A percentile compares a stretch with the other conserved stretches of the same genome.
These are phyloP conservation scores for Arthroderma sp. DNA, from an alignment of 2,329 filamentous ascomycete genomes.

Conservation along the genomic window DNA sequence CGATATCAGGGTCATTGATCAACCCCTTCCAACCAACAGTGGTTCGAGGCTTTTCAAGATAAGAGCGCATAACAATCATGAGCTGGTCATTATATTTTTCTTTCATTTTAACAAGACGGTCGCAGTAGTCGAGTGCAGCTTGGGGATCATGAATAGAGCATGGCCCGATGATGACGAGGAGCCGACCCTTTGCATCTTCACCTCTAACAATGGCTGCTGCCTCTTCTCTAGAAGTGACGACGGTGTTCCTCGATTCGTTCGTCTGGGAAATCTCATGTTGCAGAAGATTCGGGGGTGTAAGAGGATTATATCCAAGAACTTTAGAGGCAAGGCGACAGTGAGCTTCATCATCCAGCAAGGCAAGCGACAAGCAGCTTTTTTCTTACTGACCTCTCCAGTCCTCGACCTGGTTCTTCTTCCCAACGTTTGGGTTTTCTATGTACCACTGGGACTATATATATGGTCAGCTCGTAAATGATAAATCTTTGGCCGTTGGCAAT, in stretches of 20 bases:
- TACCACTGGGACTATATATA: conserved; percentile 45
- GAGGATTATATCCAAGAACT: conserved; percentile 84
- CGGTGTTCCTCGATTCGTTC: conserved; percentile 38
- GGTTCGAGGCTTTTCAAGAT: conserved; percentile 96
- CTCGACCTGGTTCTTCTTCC: conserved; percentile 60
- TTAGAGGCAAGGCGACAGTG: conserved; percentile 5
- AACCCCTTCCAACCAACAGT: conserved; percentile 98
- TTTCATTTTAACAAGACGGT: conserved; percentile 65
- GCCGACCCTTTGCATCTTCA: conserved; percentile 53
- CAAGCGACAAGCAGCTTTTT: neutral
- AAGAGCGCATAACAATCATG: conserved; percentile 92
- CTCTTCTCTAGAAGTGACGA: conserved; percentile 49
- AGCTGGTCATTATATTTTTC: conserved; percentile 73
- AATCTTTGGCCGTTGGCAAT: neutral
- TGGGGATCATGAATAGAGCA: conserved; percentile 95
- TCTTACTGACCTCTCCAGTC: conserved; percentile 65
- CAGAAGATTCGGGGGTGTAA: conserved; percentile 86
- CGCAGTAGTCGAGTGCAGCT: conserved; percentile 76
- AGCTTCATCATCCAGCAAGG: neutral
- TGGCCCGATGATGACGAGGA: conserved; percentile 87
- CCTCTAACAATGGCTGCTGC: conserved; percentile 51
- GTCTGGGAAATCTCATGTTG: conserved; percentile 70
- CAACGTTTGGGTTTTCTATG: conserved; percentile 67
- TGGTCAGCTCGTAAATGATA: neutral
- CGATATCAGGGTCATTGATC: conserved; percentile 98